Base-by-base conservation (phyloP, 139 green algal genomes). In the Nannochloris sp. region DNA sequence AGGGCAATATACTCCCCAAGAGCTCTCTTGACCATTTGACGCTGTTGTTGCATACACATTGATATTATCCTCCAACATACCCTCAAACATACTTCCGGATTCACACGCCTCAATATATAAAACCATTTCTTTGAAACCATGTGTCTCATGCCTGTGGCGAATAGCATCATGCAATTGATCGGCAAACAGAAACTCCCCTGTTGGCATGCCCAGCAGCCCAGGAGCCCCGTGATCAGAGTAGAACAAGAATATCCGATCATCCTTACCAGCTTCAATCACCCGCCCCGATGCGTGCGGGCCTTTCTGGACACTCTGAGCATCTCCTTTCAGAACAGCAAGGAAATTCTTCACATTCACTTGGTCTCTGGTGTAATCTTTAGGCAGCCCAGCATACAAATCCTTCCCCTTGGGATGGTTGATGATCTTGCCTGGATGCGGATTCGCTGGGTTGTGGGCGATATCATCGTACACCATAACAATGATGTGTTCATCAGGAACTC, bases 31-130 rank as follows among this genome's bases (percentile, higher is more conserved):
- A 1, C 81, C 75, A 51, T 97, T 96, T 56, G 92, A 77, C 4
- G 92, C 92, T 11, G 92, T 97, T 46, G 81, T 88, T 40, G 70
- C 87, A 54, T 87, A 94, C 7, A 88, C 74, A 27, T 62, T 48
- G 36, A 88, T 58, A 29, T 70, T 46, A 50, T 79, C 55, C 7
- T 74, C 53, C 27, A 90, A 65, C 60, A 93, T 51, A 24, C 87
- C 87, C 53, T 98, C 71, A 72, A 98, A 97, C 66, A 98, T 93
- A 79, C 68, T 86, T 43, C 91, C 91, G 10, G 67, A 82, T 70
- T 98, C 91, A 62, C 91, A 98, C 0, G 91, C 90, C 76, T 96
- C 89, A 4, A 96, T 75, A 79, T 93, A 93, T 34, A 93, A 29
- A 23, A 95, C 86, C 63, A 95, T 77, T 73, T 96, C 82, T 40